Base-by-base conservation (phyloP, 1,139 yeast species). In the Zygosaccharomyces sapae region DNA sequence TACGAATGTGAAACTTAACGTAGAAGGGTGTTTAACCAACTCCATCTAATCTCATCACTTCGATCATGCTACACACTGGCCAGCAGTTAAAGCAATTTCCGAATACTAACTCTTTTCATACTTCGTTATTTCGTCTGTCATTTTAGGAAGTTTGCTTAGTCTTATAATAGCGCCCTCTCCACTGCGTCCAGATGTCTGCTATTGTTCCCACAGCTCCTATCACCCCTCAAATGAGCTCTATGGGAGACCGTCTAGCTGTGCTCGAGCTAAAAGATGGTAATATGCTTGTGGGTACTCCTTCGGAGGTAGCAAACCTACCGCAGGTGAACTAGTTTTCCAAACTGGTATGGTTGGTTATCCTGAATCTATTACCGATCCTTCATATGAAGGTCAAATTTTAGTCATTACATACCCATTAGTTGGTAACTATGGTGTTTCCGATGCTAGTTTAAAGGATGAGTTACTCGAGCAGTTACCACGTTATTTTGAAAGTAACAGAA, bases 311-410 rank as follows among this genome's bases (percentile, higher is more conserved):
- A 72, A 92, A 31, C 57, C 73, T 12, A 81, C 83, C 49, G 95
- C 98, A 51, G 99, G 99, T 77, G 99, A 94, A 74, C 80, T 92
- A 65, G 99, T 94, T 55, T 94, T 94, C 80, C 98, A 92, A 73
- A 94, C 99, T 55, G 98, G 98, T 75, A 94, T 94, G 98, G 98
- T 92, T 60, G 99, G 99, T 56, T 94, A 94, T 70, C 98, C 98
- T 41, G 99, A 94, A 71, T 84, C 97, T 52, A 80, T 94, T 68
- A 90, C 98, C 44, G 99, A 94, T 72, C 98, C 99, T 55, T 92
- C 98, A 44, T 94, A 94, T 70, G 94, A 87, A 66, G 98, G 98
- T 56, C 99, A 94, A 73, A 90, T 94, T 63, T 79, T 94, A 68
- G 97, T 92, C 54, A 86, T 94, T 70, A 94, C 99, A 50, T 90